These are phyloP conservation scores for Globisporangium carolinianum DNA, from an alignment of 352 stramenopile species.

Conservation along the genomic window DNA sequence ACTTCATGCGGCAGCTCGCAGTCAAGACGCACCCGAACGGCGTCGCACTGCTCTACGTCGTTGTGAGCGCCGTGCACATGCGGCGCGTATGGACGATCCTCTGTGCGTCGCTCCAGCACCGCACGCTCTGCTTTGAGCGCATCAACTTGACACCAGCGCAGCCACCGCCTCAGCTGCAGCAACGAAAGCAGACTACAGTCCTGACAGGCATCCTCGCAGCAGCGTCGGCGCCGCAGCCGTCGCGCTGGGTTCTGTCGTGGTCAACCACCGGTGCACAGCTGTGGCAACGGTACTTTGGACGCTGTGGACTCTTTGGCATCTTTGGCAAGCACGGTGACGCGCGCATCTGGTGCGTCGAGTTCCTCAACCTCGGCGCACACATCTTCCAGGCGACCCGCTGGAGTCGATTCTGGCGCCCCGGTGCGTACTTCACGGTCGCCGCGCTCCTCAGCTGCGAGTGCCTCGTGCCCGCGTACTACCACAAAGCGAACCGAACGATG, in stretches of 20 bases:
- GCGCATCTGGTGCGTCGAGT: slow-evolving; percentile 6
- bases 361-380: slow-evolving; percentile 7
- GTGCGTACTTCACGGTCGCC: neutral
- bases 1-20: slow-evolving; percentile 9
- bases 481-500: neutral
- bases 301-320: slow-evolving; percentile 3
- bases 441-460: neutral
- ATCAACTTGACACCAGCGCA: neutral
- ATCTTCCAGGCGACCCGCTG: slow-evolving; percentile 6
- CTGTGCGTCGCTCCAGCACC: neutral
- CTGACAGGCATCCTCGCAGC: neutral
- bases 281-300: slow-evolving; percentile 1
- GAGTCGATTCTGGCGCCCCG: neutral
- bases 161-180: neutral
- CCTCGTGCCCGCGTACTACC: slow-evolving; percentile 5
- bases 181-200: neutral
- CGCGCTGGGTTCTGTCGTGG: neutral
- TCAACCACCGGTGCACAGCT: neutral
- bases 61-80: neutral
- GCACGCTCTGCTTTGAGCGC: slow-evolving; percentile 2
- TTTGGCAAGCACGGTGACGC: slow-evolving; percentile 8
- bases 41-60: slow-evolving; percentile 1
- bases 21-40: neutral
- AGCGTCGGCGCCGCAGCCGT: neutral
- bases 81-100: neutral